Evolutionary conservation across 345 rosid genomes (phyloP).

Genomic region (Erucastrum elatum): DNA sequence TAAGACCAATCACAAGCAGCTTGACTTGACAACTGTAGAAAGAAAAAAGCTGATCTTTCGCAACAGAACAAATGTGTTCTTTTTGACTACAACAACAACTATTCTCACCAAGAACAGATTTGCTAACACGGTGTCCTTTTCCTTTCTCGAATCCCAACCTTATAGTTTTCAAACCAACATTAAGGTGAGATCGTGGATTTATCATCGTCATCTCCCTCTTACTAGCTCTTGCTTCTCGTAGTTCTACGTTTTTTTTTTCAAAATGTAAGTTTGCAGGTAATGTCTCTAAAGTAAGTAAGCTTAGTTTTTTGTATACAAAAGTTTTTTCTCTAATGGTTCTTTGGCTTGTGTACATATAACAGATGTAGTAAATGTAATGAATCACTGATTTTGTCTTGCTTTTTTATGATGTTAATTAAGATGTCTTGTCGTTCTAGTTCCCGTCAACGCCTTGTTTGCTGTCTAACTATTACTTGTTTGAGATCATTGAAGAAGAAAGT

Average conservation of each 20-base stretch:
- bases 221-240: not conserved
- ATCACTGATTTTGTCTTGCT: conserved; percentile 24
- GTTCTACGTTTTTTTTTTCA: conserved; percentile 9
- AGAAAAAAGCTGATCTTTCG: conserved; percentile 52
- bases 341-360: conserved; percentile 37
- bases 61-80: conserved; percentile 26
- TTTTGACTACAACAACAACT: conserved; percentile 50
- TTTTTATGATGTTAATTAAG: not conserved
- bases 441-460: not conserved
- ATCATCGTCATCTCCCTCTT: not conserved
- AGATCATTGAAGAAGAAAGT: too few species aligned
- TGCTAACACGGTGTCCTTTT: conserved; percentile 26
- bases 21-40: conserved; percentile 64
- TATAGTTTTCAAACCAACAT: conserved; percentile 40
- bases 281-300: conserved; percentile 34
- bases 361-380: conserved; percentile 4
- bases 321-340: conserved; percentile 29
- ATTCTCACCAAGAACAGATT: conserved; percentile 64
- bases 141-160: conserved; percentile 38
- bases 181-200: conserved; percentile 31
- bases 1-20: conserved; percentile 59
- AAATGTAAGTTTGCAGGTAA: conserved; percentile 21
- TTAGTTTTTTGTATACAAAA: conserved; percentile 40
- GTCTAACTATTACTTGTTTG: not conserved
- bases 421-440: conserved; percentile 14